Conservation (phyloP, 2,329 filamentous ascomycete genomes). For the Metarhizium anisopliae region DNA sequence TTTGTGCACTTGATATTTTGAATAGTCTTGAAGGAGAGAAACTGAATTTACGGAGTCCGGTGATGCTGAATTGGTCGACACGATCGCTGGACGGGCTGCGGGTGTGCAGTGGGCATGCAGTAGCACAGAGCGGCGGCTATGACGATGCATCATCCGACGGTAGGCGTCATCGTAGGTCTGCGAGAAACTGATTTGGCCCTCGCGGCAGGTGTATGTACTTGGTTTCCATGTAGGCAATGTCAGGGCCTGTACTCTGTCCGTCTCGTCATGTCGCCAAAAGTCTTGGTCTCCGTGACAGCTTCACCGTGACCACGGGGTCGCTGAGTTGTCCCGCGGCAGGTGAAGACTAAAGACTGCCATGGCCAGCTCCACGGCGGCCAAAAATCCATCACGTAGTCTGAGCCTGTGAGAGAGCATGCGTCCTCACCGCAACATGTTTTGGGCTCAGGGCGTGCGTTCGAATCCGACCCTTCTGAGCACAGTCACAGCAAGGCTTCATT, state of each 20-base stretch:
- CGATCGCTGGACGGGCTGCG: neutral
- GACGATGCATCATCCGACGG: neutral
- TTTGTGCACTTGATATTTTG: neutral
- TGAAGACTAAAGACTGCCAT: neutral
- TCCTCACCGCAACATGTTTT: slow-evolving; percentile 4
- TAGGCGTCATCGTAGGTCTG: neutral
- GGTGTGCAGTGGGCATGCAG: neutral
- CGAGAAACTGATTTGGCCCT: neutral
- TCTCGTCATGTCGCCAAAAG: neutral
- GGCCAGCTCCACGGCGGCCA: neutral
- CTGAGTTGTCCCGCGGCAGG: neutral
- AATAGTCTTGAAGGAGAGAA: neutral
- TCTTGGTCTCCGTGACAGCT: neutral
- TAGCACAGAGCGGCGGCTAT: neutral
- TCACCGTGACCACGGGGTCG: slow-evolving; percentile 1
- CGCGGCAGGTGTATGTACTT: neutral
- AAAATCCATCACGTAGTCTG: neutral
- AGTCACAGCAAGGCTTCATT: neutral
- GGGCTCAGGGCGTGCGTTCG: neutral
- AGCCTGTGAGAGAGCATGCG: neutral
- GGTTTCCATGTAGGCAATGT: neutral
- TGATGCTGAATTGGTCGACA: neutral
- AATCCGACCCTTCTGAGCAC: neutral
- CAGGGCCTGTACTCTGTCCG: neutral
- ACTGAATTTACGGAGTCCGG: neutral